Evolutionary conservation across 2,329 filamentous ascomycete species (phyloP).

Genomic region (Aureobasidium musti): DNA sequence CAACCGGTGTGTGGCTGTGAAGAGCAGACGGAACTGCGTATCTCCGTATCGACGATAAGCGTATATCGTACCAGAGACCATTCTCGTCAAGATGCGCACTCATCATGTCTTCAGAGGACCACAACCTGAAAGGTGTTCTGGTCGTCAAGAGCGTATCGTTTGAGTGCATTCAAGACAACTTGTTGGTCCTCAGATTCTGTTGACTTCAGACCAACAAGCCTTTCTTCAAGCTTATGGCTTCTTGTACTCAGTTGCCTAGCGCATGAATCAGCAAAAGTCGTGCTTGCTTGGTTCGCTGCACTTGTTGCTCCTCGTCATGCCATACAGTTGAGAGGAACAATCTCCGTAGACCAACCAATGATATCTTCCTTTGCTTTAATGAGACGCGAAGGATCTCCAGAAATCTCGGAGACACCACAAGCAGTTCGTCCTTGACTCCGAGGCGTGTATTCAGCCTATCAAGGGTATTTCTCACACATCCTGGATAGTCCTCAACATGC

Average conservation of each 20-base stretch:
- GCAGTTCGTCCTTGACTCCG: neutral
- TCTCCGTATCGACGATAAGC: constrained; percentile 20
- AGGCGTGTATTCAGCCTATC: neutral
- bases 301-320: neutral
- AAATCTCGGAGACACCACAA: neutral
- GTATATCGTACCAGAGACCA: constrained; percentile 2
- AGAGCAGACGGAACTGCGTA: neutral
- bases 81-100: neutral
- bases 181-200: neutral
- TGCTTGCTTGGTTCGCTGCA: neutral
- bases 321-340: neutral
- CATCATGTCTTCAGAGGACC: neutral
- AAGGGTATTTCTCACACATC: neutral
- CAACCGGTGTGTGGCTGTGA: constrained; percentile 16
- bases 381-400: neutral
- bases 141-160: neutral
- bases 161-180: neutral
- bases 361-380: neutral
- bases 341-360: constrained; percentile 7
- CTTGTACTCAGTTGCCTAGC: too few relatives aligned
- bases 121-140: neutral
- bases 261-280: neutral
- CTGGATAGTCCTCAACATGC: neutral
- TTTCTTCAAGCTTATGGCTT: too few relatives aligned
- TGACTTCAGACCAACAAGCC: neutral